Evolutionary conservation across 306 rosid genomes (phyloP).

Genomic region (Astragalus membranaceus): DNA sequence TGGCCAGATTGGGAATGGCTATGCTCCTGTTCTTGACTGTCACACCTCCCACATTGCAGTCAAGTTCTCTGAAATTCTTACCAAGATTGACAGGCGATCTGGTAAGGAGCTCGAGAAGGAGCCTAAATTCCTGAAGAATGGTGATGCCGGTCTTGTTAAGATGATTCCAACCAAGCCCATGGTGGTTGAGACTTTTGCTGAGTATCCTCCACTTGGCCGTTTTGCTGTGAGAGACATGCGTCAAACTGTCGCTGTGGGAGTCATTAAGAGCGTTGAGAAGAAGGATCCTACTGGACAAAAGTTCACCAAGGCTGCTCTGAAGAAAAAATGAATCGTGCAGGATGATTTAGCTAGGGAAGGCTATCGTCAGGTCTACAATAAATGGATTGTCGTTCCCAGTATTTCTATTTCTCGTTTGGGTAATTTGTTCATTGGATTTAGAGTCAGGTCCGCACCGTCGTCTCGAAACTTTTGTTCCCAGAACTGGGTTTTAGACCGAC

Average conservation of each 20-base stretch:
- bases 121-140: conserved; percentile 87
- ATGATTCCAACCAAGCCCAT: conserved; percentile 88
- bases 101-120: conserved; percentile 90
- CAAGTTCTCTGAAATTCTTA: conserved; percentile 60
- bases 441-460: conserved; percentile 30
- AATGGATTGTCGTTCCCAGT: conserved; percentile 2
- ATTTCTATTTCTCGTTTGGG: not conserved
- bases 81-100: conserved; percentile 90
- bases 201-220: conserved; percentile 85
- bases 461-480: conserved; percentile 23
- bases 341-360: not conserved
- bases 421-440: not conserved
- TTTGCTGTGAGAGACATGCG: conserved; percentile 95
- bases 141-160: conserved; percentile 80
- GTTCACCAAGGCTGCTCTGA: conserved; percentile 69
- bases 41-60: conserved; percentile 90
- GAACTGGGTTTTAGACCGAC: conserved; percentile 74
- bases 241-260: conserved; percentile 92
- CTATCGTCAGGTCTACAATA: not conserved
- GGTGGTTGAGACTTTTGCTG: conserved; percentile 84
- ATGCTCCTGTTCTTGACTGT: conserved; percentile 89
- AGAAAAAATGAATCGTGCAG: conserved; percentile 71
- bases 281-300: conserved; percentile 74
- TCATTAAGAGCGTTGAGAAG: conserved; percentile 84
- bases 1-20: conserved; percentile 87